These are phyloP conservation scores for Amanita molliuscula DNA, from an alignment of 768 basidiomycete species.

Conservation along the genomic window DNA sequence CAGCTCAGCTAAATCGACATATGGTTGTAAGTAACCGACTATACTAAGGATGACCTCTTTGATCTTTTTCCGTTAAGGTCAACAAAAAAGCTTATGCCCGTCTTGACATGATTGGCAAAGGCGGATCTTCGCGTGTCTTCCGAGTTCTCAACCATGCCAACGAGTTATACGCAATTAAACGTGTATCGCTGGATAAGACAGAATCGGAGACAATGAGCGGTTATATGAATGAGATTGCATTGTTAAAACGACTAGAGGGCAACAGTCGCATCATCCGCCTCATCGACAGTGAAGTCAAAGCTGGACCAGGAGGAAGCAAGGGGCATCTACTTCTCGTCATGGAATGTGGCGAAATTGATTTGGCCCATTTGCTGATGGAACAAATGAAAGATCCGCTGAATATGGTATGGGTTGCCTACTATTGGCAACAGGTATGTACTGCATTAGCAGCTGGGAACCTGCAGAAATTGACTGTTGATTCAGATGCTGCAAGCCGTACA, in stretches of 20 bases:
- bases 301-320: constrained; percentile 58
- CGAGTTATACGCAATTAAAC: constrained; percentile 85
- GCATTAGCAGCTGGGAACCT: not conserved
- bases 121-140: constrained; percentile 93
- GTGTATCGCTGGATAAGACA: constrained; percentile 81
- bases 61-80: constrained; percentile 29
- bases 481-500: constrained; percentile 99
- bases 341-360: constrained; percentile 94
- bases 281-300: constrained; percentile 83
- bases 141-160: constrained; percentile 71
- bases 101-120: constrained; percentile 84
- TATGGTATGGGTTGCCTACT: constrained; percentile 91
- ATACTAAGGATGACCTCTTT: constrained; percentile 1
- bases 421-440: constrained; percentile 84
- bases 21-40: constrained; percentile 23
- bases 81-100: constrained; percentile 80
- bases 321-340: constrained; percentile 80
- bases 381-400: constrained; percentile 78
- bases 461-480: not conserved
- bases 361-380: constrained; percentile 75
- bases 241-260: constrained; percentile 89
- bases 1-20: constrained; percentile 29
- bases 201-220: constrained; percentile 84
- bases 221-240: constrained; percentile 93
- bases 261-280: constrained; percentile 88